Conservation (phyloP, 805 yeast genomes). For the Suhomyces sp. region DNA sequence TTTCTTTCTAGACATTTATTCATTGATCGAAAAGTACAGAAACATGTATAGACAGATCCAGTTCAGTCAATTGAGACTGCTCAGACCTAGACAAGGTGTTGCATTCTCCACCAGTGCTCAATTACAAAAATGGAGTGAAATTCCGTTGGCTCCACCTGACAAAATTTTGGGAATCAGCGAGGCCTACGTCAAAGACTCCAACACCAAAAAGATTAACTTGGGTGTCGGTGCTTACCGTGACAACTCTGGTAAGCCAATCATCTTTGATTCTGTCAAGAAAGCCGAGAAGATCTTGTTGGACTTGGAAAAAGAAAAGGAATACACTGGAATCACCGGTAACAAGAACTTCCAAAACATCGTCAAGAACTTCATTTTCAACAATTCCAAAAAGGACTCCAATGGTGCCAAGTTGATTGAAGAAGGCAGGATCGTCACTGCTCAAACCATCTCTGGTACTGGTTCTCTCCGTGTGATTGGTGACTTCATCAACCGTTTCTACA, state of each 20-base stretch:
- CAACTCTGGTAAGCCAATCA: slow-evolving; percentile 82
- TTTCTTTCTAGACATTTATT: not conserved
- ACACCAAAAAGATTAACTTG: slow-evolving; percentile 56
- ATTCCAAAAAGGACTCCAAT: slow-evolving; percentile 47
- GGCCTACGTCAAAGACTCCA: slow-evolving; percentile 64
- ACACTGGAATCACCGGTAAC: slow-evolving; percentile 82
- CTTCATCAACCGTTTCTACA: slow-evolving; percentile 62
- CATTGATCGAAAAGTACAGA: not conserved
- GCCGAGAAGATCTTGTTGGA: slow-evolving; percentile 57
- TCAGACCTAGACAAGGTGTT: slow-evolving; percentile 5
- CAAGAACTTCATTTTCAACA: slow-evolving; percentile 67
- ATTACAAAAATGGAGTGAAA: slow-evolving; percentile 20
- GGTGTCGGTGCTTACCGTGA: slow-evolving; percentile 96
- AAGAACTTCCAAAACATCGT: slow-evolving; percentile 65
- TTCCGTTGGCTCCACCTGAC: slow-evolving; percentile 70
- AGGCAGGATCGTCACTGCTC: slow-evolving; percentile 74
- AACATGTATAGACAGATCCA: slow-evolving; percentile 7
- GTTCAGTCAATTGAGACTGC: slow-evolving; percentile 1
- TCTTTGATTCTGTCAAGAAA: slow-evolving; percentile 68
- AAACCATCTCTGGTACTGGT: slow-evolving; percentile 94
- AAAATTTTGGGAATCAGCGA: slow-evolving; percentile 80
- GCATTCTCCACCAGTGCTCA: slow-evolving; percentile 8
- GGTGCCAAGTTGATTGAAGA: slow-evolving; percentile 56
- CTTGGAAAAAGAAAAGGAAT: slow-evolving; percentile 68
- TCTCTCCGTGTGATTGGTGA: slow-evolving; percentile 83